A percentile compares a stretch with the other conserved stretches of the same genome.
These are phyloP conservation scores for Scheffersomyces amazonensis DNA, from an alignment of 805 yeast species.

Conservation along the genomic window DNA sequence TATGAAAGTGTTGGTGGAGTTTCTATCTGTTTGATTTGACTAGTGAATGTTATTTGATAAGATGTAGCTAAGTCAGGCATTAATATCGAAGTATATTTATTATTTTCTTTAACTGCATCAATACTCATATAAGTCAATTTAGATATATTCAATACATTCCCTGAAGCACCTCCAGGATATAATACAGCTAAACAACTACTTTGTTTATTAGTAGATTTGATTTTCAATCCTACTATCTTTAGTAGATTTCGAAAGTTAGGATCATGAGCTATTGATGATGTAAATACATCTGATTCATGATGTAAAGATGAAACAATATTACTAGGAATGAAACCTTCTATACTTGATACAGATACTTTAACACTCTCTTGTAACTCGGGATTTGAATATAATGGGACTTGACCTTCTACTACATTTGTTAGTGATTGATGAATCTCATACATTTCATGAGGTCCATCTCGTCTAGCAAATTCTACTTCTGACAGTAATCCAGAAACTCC, in stretches of 20 bases:
- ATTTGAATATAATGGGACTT: neutral
- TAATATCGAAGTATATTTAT: constrained; percentile 9
- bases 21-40: constrained; percentile 41
- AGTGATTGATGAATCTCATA: constrained; percentile 9
- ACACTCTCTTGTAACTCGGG: neutral
- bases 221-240: constrained; percentile 13
- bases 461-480: constrained; percentile 22
- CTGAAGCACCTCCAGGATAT: constrained; percentile 29
- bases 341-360: neutral
- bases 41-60: constrained; percentile 21
- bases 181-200: constrained; percentile 14
- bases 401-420: constrained; percentile 7
- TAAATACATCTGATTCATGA: constrained; percentile 20
- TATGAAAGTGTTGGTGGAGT: constrained; percentile 20
- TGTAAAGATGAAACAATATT: neutral
- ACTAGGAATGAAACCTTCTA: neutral
- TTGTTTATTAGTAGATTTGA: constrained; percentile 7
- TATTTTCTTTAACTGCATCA: constrained; percentile 1
- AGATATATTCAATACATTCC: constrained; percentile 25
- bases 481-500: neutral
- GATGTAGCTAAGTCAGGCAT: constrained; percentile 11
- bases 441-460: constrained; percentile 13
- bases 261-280: constrained; percentile 26
- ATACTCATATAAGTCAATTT: constrained; percentile 7
- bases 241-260: constrained; percentile 31